Evolutionary conservation across 768 basidiomycete species (phyloP).

Genomic region (Tricholomella constricta): DNA sequence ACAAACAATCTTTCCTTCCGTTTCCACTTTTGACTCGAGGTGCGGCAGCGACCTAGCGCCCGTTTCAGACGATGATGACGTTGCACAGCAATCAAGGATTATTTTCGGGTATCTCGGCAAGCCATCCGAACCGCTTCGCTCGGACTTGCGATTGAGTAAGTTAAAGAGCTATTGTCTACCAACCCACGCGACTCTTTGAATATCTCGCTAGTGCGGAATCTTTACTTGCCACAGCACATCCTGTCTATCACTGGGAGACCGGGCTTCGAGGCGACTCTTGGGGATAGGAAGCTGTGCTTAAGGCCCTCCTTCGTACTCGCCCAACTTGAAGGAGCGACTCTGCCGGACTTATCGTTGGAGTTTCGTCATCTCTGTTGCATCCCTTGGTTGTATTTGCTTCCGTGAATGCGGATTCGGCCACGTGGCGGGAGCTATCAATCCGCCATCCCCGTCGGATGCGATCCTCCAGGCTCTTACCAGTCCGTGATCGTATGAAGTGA

Average conservation of each 20-base stretch:
- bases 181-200: no score
- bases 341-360: not conserved
- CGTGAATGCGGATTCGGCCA: constrained; percentile 2
- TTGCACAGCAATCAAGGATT: not conserved
- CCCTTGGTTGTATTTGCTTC: not conserved
- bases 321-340: not conserved
- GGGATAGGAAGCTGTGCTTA: not conserved
- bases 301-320: not conserved
- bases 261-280: not conserved
- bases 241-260: not conserved
- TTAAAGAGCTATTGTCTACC: no score
- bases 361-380: not conserved
- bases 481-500: constrained; percentile 9
- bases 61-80: not conserved
- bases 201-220: no score
- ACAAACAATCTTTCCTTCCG: no score
- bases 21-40: no score
- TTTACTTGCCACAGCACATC: no score
- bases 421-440: not conserved
- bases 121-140: no score
- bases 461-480: not conserved
- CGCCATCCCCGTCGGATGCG: constrained; percentile 3
- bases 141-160: no score
- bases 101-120: no score
- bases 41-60: not conserved